A percentile compares a stretch with the other conserved stretches of the same genome.
These are phyloP conservation scores for Scheffersomyces titani DNA, from an alignment of 1,139 yeast species.

Conservation along the genomic window DNA sequence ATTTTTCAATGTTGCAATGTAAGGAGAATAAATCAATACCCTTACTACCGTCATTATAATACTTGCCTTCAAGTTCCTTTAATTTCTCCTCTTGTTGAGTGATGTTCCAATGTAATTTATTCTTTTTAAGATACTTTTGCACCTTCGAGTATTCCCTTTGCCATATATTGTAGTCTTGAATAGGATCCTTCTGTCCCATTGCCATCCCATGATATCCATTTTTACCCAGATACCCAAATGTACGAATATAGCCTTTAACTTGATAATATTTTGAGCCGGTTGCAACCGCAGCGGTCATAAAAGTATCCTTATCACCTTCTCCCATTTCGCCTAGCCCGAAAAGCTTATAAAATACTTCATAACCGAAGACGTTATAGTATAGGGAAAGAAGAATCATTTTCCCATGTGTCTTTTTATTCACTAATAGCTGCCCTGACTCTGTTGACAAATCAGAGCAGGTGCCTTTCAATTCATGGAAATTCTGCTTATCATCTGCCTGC, in stretches of 20 bases:
- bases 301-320: conserved; percentile 20
- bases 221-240: conserved; percentile 2
- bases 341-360: conserved; percentile 14
- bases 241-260: conserved; percentile 5
- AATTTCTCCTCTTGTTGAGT: background rate
- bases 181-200: conserved; percentile 2
- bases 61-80: background rate
- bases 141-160: background rate
- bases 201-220: conserved; percentile 1
- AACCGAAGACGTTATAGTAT: conserved; percentile 18
- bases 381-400: conserved; percentile 14
- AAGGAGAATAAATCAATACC: background rate
- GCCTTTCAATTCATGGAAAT: conserved; percentile 12
- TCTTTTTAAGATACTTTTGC: background rate
- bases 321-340: conserved; percentile 18
- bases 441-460: conserved; percentile 17
- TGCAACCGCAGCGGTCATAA: conserved; percentile 13
- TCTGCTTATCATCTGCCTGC: conserved; percentile 2
- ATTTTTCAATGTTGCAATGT: background rate
- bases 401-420: conserved; percentile 15
- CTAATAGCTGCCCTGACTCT: conserved; percentile 17
- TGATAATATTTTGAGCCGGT: conserved; percentile 12
- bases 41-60: background rate
- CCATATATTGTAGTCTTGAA: conserved; percentile 7
- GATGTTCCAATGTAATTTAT: background rate